Conservation (phyloP, 1,139 yeast genomes). For the Magnusiomyces clavatus region DNA sequence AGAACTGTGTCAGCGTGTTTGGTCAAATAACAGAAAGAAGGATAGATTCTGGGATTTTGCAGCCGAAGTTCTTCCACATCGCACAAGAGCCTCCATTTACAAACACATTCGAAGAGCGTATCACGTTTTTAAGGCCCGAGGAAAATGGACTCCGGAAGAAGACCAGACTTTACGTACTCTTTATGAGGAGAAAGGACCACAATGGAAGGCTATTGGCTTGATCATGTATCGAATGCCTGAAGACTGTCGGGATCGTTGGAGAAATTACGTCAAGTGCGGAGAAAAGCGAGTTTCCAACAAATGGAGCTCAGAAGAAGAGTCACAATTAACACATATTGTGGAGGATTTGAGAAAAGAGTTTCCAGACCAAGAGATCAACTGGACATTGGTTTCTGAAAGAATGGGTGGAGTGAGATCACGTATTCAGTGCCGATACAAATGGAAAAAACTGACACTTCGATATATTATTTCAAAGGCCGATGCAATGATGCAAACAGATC, state of each 20-base stretch:
- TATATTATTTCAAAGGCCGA: conserved; percentile 15
- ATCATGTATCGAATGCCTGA: conserved; percentile 90
- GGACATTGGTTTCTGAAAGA: conserved; percentile 84
- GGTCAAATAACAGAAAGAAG: conserved; percentile 78
- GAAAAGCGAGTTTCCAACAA: conserved; percentile 60
- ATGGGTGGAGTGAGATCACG: conserved; percentile 87
- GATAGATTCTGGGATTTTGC: conserved; percentile 86
- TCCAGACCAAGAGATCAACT: conserved; percentile 46
- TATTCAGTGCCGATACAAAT: conserved; percentile 90
- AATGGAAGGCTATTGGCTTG: conserved; percentile 79
- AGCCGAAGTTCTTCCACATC: conserved; percentile 67
- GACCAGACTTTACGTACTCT: conserved; percentile 58
- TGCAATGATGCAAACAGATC: conserved; percentile 39
- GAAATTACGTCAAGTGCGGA: conserved; percentile 91
- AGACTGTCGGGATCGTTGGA: conserved; percentile 93
- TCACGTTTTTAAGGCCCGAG: conserved; percentile 79
- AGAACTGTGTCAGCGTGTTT: conserved; percentile 72
- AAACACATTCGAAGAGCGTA: conserved; percentile 87
- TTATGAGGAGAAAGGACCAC: conserved; percentile 62
- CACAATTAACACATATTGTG: conserved; percentile 49
- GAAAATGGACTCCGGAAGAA: conserved; percentile 80
- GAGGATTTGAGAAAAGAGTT: conserved; percentile 30
- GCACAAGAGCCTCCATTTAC: conserved; percentile 82
- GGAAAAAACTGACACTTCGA: conserved; percentile 67
- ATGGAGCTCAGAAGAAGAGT: conserved; percentile 75